These are phyloP conservation scores for Sesbania bispinosa DNA, from an alignment of 306 rosid genomes.

Conservation along the genomic window DNA sequence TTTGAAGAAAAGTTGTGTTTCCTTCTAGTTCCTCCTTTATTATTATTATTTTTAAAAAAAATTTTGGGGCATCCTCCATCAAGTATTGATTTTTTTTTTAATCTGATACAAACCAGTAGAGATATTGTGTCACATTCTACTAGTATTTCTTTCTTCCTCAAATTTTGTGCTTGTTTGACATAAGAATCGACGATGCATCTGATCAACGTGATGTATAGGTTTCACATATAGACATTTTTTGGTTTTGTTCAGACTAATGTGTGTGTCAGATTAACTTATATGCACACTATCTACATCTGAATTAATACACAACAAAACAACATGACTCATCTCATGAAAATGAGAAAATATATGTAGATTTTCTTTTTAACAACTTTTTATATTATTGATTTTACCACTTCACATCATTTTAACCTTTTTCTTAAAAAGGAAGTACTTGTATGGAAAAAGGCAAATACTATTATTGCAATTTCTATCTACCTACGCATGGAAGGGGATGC, in stretches of 20 bases:
- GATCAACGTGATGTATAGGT: not conserved
- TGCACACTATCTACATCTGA: not conserved
- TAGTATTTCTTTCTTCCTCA: not conserved
- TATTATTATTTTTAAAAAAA: too few species aligned
- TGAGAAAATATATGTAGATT: not conserved
- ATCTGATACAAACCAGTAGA: too few species aligned
- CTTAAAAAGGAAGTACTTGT: not conserved
- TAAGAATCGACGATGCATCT: not conserved
- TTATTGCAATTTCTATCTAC: not conserved
- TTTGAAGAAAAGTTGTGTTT: not conserved
- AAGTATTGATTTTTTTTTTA: too few species aligned
- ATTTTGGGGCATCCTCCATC: too few species aligned
- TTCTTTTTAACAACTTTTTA: too few species aligned
- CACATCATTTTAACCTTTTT: too few species aligned
- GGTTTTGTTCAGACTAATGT: not conserved
- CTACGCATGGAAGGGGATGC: not conserved
- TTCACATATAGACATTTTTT: not conserved
- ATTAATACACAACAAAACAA: not conserved
- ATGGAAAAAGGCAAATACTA: not conserved
- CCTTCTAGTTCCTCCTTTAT: not conserved
- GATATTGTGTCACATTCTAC: not conserved
- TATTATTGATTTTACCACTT: too few species aligned
- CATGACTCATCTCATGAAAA: not conserved
- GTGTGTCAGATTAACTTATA: not conserved
- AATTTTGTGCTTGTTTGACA: not conserved